A percentile compares a stretch with the other conserved stretches of the same genome.
Conservation (phyloP, 208 protist species). For the Leishmania turanica region DNA sequence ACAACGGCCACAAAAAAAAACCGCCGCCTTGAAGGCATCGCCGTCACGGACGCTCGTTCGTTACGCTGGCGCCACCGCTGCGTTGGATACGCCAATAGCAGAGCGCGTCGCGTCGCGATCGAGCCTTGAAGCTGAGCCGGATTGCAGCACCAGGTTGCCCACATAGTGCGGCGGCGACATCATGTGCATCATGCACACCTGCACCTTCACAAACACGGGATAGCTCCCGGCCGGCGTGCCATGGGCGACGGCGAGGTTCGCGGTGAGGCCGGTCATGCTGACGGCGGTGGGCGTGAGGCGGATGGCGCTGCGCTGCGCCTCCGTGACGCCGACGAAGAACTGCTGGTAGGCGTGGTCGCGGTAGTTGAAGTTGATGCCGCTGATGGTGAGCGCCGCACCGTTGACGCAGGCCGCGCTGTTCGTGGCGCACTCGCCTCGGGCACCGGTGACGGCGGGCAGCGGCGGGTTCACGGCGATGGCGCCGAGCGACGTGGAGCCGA, state of each 20-base stretch:
- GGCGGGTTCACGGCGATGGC: conserved; percentile 35
- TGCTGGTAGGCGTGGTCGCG: conserved; percentile 25
- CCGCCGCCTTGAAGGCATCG: background rate
- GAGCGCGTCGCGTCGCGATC: background rate
- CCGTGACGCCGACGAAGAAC: conserved; percentile 31
- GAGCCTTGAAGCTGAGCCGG: background rate
- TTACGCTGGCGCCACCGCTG: background rate
- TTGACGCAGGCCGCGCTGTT: conserved; percentile 32
- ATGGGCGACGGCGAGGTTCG: conserved; percentile 14
- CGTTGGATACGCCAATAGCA: background rate
- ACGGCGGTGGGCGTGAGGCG: conserved; percentile 14
- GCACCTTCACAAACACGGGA: conserved; percentile 31
- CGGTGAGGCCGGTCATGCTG: conserved; percentile 10
- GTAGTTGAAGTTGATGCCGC: conserved; percentile 38
- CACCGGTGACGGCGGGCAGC: conserved; percentile 28
- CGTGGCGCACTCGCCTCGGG: conserved; percentile 31
- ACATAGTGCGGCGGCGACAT: conserved; percentile 30
- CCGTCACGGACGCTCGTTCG: background rate
- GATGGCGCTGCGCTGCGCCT: conserved; percentile 25
- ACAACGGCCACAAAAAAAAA: background rate
- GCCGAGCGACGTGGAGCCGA: conserved; percentile 23
- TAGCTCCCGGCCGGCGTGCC: conserved; percentile 17
- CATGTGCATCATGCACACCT: conserved; percentile 35
- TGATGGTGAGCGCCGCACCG: conserved; percentile 28
- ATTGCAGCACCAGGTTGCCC: conserved; percentile 22